Conservation (phyloP, 2,329 filamentous ascomycete genomes). For the Coleophoma crateriformis region DNA sequence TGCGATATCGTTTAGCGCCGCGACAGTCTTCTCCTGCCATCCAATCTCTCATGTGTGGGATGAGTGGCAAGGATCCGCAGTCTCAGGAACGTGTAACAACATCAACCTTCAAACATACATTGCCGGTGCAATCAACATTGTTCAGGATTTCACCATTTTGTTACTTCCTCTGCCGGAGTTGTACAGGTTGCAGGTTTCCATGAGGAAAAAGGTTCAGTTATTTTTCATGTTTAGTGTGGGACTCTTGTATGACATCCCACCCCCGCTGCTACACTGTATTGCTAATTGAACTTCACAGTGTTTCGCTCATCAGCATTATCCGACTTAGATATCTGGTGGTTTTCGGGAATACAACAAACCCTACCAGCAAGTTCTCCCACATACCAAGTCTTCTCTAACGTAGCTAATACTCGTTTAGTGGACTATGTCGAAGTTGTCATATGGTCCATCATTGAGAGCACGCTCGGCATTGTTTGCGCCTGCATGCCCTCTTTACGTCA, state of each 20-base stretch:
- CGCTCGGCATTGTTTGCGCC: too few species aligned
- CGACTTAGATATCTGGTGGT: constrained; percentile 4
- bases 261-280: neutral
- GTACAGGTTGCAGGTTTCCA: constrained; percentile 33
- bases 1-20: too few species aligned
- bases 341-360: neutral
- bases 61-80: constrained; percentile 39
- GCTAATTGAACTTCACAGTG: constrained; percentile 1
- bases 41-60: constrained; percentile 47
- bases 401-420: too few species aligned
- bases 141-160: constrained; percentile 44
- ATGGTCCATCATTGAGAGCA: too few species aligned
- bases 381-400: too few species aligned
- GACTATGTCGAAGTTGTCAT: too few species aligned
- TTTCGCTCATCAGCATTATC: constrained; percentile 6
- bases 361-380: too few species aligned
- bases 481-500: too few species aligned
- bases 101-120: constrained; percentile 42
- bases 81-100: constrained; percentile 38
- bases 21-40: constrained; percentile 31
- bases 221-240: constrained; percentile 44
- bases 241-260: constrained; percentile 22
- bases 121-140: constrained; percentile 44
- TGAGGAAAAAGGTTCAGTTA: constrained; percentile 40
- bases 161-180: constrained; percentile 41